These are phyloP conservation scores for Cadophora gregata DNA, from an alignment of 2,329 filamentous ascomycete genomes.

Conservation along the genomic window DNA sequence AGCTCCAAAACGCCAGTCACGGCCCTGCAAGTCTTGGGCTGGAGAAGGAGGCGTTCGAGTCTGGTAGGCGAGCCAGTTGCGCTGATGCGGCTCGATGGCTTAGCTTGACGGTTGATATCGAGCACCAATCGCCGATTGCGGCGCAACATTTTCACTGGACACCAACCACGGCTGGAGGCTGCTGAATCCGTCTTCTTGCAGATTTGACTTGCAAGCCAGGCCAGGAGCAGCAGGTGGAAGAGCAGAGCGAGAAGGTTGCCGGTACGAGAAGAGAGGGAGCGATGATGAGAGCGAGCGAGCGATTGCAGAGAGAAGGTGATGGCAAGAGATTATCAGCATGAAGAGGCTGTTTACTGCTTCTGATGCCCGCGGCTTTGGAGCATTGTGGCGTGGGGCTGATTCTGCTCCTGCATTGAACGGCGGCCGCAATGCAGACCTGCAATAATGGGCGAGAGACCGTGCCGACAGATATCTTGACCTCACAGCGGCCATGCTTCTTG, in stretches of 20 bases:
- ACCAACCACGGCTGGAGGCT: constrained; percentile 1
- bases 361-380: background rate
- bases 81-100: background rate
- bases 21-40: constrained; percentile 7
- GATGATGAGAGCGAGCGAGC: background rate
- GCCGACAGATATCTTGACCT: background rate
- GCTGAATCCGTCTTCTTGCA: constrained; percentile 19
- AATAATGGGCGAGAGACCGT: background rate
- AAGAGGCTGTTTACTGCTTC: constrained; percentile 9
- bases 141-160: constrained; percentile 3
- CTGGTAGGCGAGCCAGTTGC: constrained; percentile 2
- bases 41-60: background rate
- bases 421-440: background rate
- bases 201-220: constrained; percentile 10
- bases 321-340: background rate
- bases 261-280: background rate
- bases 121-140: constrained; percentile 8
- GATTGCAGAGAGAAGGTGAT: background rate
- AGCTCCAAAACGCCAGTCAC: background rate
- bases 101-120: constrained; percentile 6
- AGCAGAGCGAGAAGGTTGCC: background rate
- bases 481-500: background rate
- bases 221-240: constrained; percentile 13
- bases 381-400: constrained; percentile 6
- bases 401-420: background rate